Base-by-base conservation (phyloP, 1,284 basidiomycete species). In the Stereum hirsutum region DNA sequence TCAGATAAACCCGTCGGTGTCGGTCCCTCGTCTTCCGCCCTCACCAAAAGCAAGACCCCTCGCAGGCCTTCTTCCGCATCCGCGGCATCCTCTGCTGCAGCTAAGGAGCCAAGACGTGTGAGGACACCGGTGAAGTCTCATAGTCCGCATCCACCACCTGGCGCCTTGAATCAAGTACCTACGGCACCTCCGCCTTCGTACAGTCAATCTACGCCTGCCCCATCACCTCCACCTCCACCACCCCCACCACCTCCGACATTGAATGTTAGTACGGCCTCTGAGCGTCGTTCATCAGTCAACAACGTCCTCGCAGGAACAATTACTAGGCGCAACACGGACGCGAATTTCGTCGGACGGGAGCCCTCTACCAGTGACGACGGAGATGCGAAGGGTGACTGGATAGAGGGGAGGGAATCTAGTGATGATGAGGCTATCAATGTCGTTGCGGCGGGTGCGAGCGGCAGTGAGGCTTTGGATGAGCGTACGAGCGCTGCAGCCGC, bases 361-460 rank as follows among this genome's bases (percentile, higher is more conserved):
- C 55, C 57, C 24, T 50, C 52, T 21, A 56, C 58, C 46, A 50
- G 59, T 5, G 58, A 55, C 35, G 60, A 70, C 48, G 58, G 61
- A 10, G 79, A 81, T 51, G 58, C 60, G n/a, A 81, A 81, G 51
- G 68, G 66, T 5, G 77, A 84, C 45, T 86, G 83, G 82, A 59
- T 66, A 21, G 75, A 81, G 48, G 48, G 46, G 31, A 49, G 51
- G 33, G 63, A 58, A 24, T 78, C 73, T 3, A 88, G 84, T 52
- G 87, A 89, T 49, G 86, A 89, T 41, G 87, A 89, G 58, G 87
- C 84, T 11, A 85, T 89, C 44, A 77, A 86, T 53, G 66, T 86
- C 35, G 74, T 88, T 34, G 81, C 86, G 2, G 86, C 86, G 8
- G 83, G 77, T 12, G 71, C 82, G 7, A 84, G 82, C 48, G 86